These are phyloP conservation scores for Clonostachys rosea DNA, from an alignment of 2,329 filamentous ascomycete genomes.

Conservation along the genomic window DNA sequence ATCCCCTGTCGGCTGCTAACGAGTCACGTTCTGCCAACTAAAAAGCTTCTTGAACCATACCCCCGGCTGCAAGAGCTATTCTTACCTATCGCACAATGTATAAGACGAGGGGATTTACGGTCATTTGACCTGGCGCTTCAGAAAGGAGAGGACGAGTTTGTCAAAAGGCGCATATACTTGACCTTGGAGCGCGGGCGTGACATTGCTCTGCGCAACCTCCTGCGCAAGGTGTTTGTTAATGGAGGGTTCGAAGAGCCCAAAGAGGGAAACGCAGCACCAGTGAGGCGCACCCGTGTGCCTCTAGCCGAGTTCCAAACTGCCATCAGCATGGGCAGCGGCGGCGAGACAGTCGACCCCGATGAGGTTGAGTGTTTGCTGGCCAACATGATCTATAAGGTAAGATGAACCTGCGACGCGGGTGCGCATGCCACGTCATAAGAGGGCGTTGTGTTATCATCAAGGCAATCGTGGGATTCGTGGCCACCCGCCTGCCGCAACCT, in stretches of 20 bases:
- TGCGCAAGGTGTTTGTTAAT: conserved; percentile 84
- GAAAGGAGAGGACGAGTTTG: conserved; percentile 84
- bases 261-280: conserved; percentile 56
- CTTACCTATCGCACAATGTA: conserved; percentile 70
- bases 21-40: conserved; percentile 76
- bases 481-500: no score
- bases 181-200: conserved; percentile 90
- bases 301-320: conserved; percentile 82
- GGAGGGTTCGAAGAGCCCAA: conserved; percentile 79
- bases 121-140: conserved; percentile 80
- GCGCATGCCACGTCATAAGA: no score
- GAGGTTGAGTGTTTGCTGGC: conserved; percentile 94
- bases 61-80: conserved; percentile 76
- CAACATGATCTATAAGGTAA: conserved; percentile 97
- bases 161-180: conserved; percentile 88
- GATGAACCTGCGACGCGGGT: conserved; percentile 6
- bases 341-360: conserved; percentile 70
- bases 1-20: conserved; percentile 92
- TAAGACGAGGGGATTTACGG: conserved; percentile 76
- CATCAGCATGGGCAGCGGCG: conserved; percentile 66
- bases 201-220: conserved; percentile 84
- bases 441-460: no score
- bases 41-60: conserved; percentile 65
- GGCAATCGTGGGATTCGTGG: no score
- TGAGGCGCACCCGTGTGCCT: conserved; percentile 73